Evolutionary conservation across 23 red algal genomes (phyloP).

Genomic region (Gracilaria gracilis): DNA sequence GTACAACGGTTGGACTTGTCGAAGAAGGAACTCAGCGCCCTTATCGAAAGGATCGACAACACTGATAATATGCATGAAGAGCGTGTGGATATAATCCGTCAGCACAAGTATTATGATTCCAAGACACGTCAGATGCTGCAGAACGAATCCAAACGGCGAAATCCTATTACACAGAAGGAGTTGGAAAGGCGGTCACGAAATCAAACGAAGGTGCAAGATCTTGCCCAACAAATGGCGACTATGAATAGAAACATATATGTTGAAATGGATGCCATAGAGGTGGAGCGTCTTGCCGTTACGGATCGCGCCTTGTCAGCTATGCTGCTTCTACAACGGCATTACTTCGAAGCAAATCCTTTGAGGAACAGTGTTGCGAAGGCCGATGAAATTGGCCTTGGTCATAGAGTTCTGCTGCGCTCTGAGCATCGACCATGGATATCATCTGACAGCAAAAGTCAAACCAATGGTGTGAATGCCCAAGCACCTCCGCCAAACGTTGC

Average conservation of each 20-base stretch:
- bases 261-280: constrained; percentile 64
- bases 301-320: constrained; percentile 54
- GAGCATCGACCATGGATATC: constrained; percentile 64
- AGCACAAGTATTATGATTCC: constrained; percentile 50
- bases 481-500: constrained; percentile 1
- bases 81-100: constrained; percentile 46
- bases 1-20: constrained; percentile 47
- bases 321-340: constrained; percentile 52
- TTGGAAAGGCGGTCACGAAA: constrained; percentile 59
- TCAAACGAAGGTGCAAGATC: constrained; percentile 50
- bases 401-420: constrained; percentile 42
- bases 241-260: constrained; percentile 53
- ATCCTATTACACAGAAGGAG: constrained; percentile 20
- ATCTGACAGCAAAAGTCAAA: not conserved
- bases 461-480: constrained; percentile 1
- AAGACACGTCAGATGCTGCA: constrained; percentile 63
- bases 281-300: constrained; percentile 65
- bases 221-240: constrained; percentile 39
- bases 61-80: constrained; percentile 41
- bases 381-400: constrained; percentile 47
- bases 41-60: constrained; percentile 32
- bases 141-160: constrained; percentile 17
- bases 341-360: constrained; percentile 58
- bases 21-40: constrained; percentile 37
- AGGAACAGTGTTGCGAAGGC: constrained; percentile 12